Base-by-base conservation (phyloP, 805 yeast species). In the Sugiyamaella boreocaroliniensis region DNA sequence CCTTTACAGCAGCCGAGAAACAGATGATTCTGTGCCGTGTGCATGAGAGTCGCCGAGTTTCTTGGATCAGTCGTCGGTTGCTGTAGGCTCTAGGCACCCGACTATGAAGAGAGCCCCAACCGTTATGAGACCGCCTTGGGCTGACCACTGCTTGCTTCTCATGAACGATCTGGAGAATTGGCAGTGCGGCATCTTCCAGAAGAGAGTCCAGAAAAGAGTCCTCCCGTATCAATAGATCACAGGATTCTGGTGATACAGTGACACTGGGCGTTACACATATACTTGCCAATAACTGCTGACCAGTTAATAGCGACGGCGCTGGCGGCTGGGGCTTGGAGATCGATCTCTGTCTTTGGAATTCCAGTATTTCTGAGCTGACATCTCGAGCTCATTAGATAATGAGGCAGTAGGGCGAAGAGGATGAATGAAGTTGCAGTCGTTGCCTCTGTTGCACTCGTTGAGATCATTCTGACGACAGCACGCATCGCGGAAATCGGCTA, bases 371-470 rank as follows among this genome's bases (percentile, higher is more conserved):
- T 49, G 57, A 61, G 75, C 80, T 2, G 78, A 69, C 14, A 65
- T 54, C 40, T 71, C 71, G 51, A 86, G 68, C 12, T 71, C 74
- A 4, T 60, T 64, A 45, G 73, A 66, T 29, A 82, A 63, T 12
- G 66, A 71, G 6, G 62, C 62, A 1, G 78, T 64, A 0, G 95
- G 88, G 40, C 75, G 68, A 60, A 82, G 74, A 2, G 83, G 76
- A 67, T 90, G 98, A 78, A 89, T 85, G 67, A 86, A 89, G 67
- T 90, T 90, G 69, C 98, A 90, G 62, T 79, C 77, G 32, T 83
- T 86, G 1, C 89, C 92, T 64, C 97, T 76, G n/a, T 76, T 78
- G 64, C 98, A 90, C 12, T 70, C 71, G 20, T 74, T 68, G 1
- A 73, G 68, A 40, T 83, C 87, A 62, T 84, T 83, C 43, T 85